These are phyloP conservation scores for Claviceps purpurea DNA, from an alignment of 2,329 filamentous ascomycete genomes.

Conservation along the genomic window DNA sequence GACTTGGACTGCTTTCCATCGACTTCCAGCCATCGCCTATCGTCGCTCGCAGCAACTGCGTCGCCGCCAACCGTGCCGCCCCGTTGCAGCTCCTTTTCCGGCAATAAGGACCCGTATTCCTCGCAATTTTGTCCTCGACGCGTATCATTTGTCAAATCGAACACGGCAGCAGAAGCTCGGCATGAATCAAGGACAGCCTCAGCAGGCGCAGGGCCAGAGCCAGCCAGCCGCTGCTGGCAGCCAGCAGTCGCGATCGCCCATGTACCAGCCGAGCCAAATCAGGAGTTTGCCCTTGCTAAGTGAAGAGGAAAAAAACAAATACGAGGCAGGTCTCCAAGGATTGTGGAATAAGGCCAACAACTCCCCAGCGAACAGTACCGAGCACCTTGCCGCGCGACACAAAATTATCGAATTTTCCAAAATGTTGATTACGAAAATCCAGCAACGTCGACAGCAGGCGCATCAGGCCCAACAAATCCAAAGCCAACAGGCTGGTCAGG, in stretches of 20 bases:
- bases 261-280: constrained; percentile 41
- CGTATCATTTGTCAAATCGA: neutral
- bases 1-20: neutral
- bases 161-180: neutral
- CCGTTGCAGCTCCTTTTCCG: neutral
- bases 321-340: constrained; percentile 39
- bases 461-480: constrained; percentile 17
- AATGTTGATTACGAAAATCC: constrained; percentile 41
- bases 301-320: constrained; percentile 43
- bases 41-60: neutral
- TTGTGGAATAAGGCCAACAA: constrained; percentile 42
- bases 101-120: neutral
- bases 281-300: constrained; percentile 34
- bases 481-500: constrained; percentile 11
- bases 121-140: neutral
- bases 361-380: constrained; percentile 30
- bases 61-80: neutral
- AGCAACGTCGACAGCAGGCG: constrained; percentile 23
- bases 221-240: constrained; percentile 13
- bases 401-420: constrained; percentile 49
- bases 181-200: constrained; percentile 16
- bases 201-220: constrained; percentile 11
- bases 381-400: constrained; percentile 37
- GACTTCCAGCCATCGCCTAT: neutral
- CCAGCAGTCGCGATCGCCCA: constrained; percentile 19